These are phyloP conservation scores for Medicago ruthenica DNA, from an alignment of 306 rosid species.

Conservation along the genomic window DNA sequence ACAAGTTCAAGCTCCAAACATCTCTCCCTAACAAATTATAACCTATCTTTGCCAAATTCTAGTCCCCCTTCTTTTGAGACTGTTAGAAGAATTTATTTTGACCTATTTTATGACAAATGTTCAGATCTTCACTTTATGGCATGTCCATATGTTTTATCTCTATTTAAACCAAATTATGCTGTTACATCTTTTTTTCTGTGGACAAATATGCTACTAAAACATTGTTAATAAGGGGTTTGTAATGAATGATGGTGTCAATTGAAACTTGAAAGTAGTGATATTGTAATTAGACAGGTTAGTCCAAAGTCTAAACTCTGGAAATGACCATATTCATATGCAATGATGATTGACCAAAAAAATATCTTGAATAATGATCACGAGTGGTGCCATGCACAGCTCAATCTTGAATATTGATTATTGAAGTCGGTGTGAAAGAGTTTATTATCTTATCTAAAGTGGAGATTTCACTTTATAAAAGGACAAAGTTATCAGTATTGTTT, in stretches of 20 bases:
- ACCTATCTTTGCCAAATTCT: not conserved
- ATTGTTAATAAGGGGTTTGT: too few species aligned
- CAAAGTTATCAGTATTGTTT: not conserved
- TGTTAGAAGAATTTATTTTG: not conserved
- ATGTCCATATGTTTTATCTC: not conserved
- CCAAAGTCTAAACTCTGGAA: not conserved
- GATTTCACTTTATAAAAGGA: not conserved
- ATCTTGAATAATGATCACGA: constrained; percentile 1
- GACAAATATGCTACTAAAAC: not conserved
- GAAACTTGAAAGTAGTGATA: not conserved
- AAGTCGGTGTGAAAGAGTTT: constrained; percentile 11
- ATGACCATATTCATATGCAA: not conserved
- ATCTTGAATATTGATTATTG: not conserved
- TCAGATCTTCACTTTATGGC: too few species aligned
- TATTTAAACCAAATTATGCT: not conserved
- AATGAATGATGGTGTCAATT: not conserved
- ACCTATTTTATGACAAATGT: not conserved
- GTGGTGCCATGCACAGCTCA: not conserved
- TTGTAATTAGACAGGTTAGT: not conserved
- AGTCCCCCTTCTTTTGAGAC: not conserved
- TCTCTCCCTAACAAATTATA: constrained; percentile 12
- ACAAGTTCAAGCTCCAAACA: constrained; percentile 60
- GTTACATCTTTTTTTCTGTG: too few species aligned
- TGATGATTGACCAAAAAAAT: not conserved
- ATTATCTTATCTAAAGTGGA: not conserved